A percentile compares a stretch with the other conserved stretches of the same genome.
Evolutionary conservation across 495 filamentous ascomycete species (phyloP).

Genomic region (Podospora comata): DNA sequence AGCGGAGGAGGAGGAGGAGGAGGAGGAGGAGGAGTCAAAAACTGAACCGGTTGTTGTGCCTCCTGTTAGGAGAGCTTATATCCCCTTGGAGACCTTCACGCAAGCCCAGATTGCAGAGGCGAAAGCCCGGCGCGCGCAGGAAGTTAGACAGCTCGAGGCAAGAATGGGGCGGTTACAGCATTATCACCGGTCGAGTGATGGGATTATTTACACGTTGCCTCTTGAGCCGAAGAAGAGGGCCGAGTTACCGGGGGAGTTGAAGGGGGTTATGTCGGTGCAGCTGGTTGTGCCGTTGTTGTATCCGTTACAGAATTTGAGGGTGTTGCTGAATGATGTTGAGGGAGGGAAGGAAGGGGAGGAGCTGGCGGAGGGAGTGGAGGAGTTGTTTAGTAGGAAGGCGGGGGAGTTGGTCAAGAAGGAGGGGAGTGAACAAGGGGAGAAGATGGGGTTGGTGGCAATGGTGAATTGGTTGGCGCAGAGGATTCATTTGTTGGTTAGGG

Average conservation of each 20-base stretch:
- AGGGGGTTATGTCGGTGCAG: conserved; percentile 60
- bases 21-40: conserved; percentile 39
- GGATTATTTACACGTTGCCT: conserved; percentile 66
- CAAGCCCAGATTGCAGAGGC: conserved; percentile 58
- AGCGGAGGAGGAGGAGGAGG: not conserved
- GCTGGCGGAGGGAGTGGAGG: conserved; percentile 60
- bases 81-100: conserved; percentile 47
- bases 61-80: conserved; percentile 25
- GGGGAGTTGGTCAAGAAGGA: conserved; percentile 27
- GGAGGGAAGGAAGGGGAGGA: conserved; percentile 55
- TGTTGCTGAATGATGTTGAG: conserved; percentile 63
- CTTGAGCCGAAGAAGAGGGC: conserved; percentile 62
- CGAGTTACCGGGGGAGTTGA: conserved; percentile 61
- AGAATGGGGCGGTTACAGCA: conserved; percentile 66
- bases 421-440: conserved; percentile 34
- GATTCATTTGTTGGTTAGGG: conserved; percentile 65
- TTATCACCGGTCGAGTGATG: conserved; percentile 70
- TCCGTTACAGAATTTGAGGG: conserved; percentile 63
- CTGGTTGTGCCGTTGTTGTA: conserved; percentile 72
- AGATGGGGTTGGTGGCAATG: conserved; percentile 66
- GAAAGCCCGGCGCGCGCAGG: conserved; percentile 59
- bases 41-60: conserved; percentile 46
- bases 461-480: conserved; percentile 77
- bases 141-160: conserved; percentile 73
- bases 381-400: conserved; percentile 60